These are phyloP conservation scores for Aspergillus sojae DNA, from an alignment of 2,329 filamentous ascomycete genomes.

Conservation along the genomic window DNA sequence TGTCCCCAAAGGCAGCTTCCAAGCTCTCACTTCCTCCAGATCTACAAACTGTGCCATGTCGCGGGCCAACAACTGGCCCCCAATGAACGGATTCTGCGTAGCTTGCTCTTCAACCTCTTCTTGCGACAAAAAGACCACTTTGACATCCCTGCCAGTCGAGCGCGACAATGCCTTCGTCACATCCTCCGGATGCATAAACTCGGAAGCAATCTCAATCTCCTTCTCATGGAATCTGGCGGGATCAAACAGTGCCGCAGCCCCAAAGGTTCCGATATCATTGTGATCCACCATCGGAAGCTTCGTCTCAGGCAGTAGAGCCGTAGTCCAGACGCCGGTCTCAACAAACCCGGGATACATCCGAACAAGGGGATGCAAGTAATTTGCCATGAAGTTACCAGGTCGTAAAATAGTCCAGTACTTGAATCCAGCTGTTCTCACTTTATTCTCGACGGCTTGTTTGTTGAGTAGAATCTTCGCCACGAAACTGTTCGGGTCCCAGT, in stretches of 20 bases:
- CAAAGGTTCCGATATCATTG: slow-evolving; percentile 52
- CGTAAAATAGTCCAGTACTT: slow-evolving; percentile 54
- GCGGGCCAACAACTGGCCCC: slow-evolving; percentile 41
- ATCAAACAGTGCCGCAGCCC: slow-evolving; percentile 47
- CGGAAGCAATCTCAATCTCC: slow-evolving; percentile 46
- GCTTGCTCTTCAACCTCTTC: slow-evolving; percentile 44
- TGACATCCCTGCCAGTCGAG: slow-evolving; percentile 39
- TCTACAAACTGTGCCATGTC: slow-evolving; percentile 42
- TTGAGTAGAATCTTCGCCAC: slow-evolving; percentile 34
- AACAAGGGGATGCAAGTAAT: slow-evolving; percentile 50
- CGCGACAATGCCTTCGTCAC: slow-evolving; percentile 41
- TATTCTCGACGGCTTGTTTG: slow-evolving; percentile 50
- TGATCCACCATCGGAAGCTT: slow-evolving; percentile 50
- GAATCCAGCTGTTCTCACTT: slow-evolving; percentile 42
- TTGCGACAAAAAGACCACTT: slow-evolving; percentile 43
- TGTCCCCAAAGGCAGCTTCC: slow-evolving; percentile 46
- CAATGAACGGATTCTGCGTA: slow-evolving; percentile 41
- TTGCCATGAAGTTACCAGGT: slow-evolving; percentile 56
- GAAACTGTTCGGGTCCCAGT: slow-evolving; percentile 31
- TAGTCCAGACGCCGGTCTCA: slow-evolving; percentile 42
- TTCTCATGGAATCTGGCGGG: slow-evolving; percentile 45
- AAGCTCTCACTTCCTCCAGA: slow-evolving; percentile 33
- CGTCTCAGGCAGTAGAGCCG: slow-evolving; percentile 39
- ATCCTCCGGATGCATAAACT: slow-evolving; percentile 41
- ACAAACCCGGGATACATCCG: slow-evolving; percentile 45